phyloP scores from a whole-genome alignment of 345 rosid species.

The Arabis hirsuta region DNA sequence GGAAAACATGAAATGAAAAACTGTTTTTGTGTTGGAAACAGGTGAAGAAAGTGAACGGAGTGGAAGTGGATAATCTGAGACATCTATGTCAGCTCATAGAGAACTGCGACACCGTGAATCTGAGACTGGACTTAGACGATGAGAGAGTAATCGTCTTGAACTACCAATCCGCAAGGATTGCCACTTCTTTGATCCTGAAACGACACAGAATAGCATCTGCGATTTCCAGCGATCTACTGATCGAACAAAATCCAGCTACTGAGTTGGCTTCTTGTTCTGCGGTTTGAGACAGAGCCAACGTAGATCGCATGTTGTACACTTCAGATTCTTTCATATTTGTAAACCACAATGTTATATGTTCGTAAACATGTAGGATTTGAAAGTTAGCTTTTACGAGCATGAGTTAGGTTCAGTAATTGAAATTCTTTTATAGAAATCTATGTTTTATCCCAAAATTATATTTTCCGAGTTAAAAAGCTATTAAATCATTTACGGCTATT shows the following conservation, averaged over 20 bases:
- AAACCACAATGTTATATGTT: conserved; percentile 21
- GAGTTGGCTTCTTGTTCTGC: conserved; percentile 40
- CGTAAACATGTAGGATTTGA: conserved; percentile 19
- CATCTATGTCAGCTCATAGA: conserved; percentile 72
- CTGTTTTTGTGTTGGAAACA: conserved; percentile 42
- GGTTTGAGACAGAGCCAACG: conserved; percentile 26
- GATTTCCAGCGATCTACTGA: conserved; percentile 58
- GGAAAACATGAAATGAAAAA: not conserved
- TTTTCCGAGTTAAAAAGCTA: no score
- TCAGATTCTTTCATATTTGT: conserved; percentile 27
- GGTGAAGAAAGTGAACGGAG: conserved; percentile 82
- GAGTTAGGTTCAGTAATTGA: not conserved
- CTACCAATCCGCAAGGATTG: conserved; percentile 60
- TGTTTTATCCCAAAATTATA: not conserved
- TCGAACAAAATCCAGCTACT: conserved; percentile 36
- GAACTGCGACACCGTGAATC: conserved; percentile 52
- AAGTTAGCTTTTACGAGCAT: not conserved
- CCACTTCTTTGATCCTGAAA: conserved; percentile 66
- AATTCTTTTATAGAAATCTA: not conserved
- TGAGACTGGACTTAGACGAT: conserved; percentile 84
- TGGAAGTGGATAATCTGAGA: conserved; percentile 72
- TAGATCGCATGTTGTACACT: conserved; percentile 12
- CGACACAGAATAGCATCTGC: conserved; percentile 80
- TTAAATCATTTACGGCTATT: no score
- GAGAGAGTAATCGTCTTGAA: conserved; percentile 72